Evolutionary conservation across 306 rosid species (phyloP).

Genomic region (Pyrus pyrifolia): DNA sequence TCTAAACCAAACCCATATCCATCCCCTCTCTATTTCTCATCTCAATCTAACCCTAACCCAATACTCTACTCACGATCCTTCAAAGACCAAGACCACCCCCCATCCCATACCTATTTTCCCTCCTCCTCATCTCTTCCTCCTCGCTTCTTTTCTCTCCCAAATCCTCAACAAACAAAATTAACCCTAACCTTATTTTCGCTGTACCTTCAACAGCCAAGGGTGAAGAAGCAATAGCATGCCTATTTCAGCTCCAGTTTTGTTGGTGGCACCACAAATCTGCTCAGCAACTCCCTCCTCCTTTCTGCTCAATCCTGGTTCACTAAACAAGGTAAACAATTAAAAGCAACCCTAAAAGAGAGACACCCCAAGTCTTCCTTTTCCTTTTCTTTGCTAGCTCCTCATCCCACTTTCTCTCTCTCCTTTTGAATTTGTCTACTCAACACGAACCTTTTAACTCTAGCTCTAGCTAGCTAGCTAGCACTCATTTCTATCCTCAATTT

Average conservation of each 20-base stretch:
- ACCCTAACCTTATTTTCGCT: neutral
- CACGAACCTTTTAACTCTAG: neutral
- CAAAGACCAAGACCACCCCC: neutral
- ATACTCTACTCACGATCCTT: neutral
- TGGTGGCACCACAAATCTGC: conserved; percentile 15
- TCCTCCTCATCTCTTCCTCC: neutral
- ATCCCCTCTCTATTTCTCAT: neutral
- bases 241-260: conserved; percentile 13
- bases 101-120: neutral
- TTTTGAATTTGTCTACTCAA: neutral
- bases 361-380: neutral
- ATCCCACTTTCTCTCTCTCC: neutral
- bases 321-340: neutral
- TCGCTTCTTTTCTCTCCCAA: conserved; percentile 12
- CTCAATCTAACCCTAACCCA: conserved; percentile 24
- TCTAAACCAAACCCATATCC: conserved; percentile 59
- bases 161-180: conserved; percentile 16
- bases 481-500: neutral
- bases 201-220: neutral
- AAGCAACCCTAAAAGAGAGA: neutral
- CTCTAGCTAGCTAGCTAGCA: neutral
- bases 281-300: neutral
- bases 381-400: neutral
- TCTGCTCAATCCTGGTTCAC: neutral
- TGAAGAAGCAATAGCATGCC: neutral